Conservation (phyloP, 2,329 filamentous ascomycete species). For the Diaporthe batatas region DNA sequence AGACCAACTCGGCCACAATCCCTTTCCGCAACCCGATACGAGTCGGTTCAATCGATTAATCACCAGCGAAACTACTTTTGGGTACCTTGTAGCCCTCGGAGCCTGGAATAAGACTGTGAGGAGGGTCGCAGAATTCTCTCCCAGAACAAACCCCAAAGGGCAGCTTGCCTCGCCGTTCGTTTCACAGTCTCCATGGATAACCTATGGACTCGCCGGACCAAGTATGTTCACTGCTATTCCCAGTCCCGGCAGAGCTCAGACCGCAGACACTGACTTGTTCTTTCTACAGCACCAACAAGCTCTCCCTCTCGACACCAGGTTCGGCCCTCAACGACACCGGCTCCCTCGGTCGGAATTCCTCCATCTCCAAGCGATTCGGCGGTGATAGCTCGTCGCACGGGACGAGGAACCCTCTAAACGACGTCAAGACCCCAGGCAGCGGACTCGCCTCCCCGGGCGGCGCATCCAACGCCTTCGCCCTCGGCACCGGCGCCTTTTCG, state of each 20-base stretch:
- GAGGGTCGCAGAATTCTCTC: constrained; percentile 15
- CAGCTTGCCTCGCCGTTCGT: constrained; percentile 41
- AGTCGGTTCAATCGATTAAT: constrained; percentile 22
- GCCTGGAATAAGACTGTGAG: constrained; percentile 38
- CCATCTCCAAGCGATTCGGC: constrained; percentile 81
- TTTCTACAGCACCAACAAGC: constrained; percentile 80
- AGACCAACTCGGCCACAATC: background rate
- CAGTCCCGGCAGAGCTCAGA: background rate
- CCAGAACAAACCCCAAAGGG: constrained; percentile 31
- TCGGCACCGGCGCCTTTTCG: constrained; percentile 95
- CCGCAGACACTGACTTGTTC: constrained; percentile 42
- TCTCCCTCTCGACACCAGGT: constrained; percentile 85
- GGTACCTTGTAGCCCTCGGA: constrained; percentile 35
- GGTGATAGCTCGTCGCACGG: constrained; percentile 80
- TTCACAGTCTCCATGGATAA: constrained; percentile 67
- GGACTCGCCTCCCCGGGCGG: constrained; percentile 79
- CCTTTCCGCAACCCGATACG: constrained; percentile 8
- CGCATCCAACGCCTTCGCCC: constrained; percentile 89
- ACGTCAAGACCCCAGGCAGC: constrained; percentile 77
- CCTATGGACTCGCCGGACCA: constrained; percentile 85
- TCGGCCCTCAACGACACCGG: constrained; percentile 62
- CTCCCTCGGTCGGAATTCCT: constrained; percentile 67
- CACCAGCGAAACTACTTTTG: constrained; percentile 23
- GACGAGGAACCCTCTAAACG: constrained; percentile 83
- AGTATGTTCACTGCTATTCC: constrained; percentile 67